Evolutionary conservation across 768 basidiomycete species (phyloP).

Genomic region (Pisolithus marmoratus): DNA sequence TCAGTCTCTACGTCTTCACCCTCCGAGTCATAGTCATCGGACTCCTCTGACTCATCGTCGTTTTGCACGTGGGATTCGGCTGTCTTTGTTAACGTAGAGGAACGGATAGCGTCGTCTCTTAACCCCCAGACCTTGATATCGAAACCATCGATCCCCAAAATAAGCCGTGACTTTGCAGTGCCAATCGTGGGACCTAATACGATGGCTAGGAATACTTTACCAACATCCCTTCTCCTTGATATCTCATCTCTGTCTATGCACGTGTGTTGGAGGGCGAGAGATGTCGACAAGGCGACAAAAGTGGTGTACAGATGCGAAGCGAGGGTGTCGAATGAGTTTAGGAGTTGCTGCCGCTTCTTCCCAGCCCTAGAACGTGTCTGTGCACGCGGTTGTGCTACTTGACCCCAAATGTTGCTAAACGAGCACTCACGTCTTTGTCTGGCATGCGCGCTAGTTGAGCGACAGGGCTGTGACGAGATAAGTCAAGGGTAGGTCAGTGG

Average conservation of each 20-base stretch:
- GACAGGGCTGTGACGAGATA: constrained; percentile 44
- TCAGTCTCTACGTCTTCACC: constrained; percentile 5
- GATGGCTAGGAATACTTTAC: constrained; percentile 51
- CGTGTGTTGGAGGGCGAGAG: constrained; percentile 39
- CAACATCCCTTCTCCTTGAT: constrained; percentile 4
- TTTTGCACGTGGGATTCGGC: constrained; percentile 24
- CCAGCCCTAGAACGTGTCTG: constrained; percentile 43
- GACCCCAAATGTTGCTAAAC: not conserved
- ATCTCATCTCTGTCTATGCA: not conserved
- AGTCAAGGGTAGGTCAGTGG: not conserved
- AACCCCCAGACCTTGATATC: constrained; percentile 38
- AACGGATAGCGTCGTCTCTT: constrained; percentile 4
- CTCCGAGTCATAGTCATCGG: not conserved
- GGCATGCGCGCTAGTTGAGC: constrained; percentile 58
- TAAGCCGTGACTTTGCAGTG: constrained; percentile 53
- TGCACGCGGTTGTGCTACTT: not conserved
- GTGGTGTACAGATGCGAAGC: constrained; percentile 71
- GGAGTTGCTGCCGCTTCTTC: constrained; percentile 57
- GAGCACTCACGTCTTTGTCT: constrained; percentile 33
- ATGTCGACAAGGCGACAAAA: constrained; percentile 65
- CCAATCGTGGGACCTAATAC: constrained; percentile 62
- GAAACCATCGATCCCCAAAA: constrained; percentile 61
- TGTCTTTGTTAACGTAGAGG: not conserved
- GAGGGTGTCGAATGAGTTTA: constrained; percentile 64
- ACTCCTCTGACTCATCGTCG: not conserved